Evolutionary conservation across 2,329 filamentous ascomycete genomes (phyloP), one percentile per base, ranked within the genome.

Genomic region (Gyromitra esculenta): DNA sequence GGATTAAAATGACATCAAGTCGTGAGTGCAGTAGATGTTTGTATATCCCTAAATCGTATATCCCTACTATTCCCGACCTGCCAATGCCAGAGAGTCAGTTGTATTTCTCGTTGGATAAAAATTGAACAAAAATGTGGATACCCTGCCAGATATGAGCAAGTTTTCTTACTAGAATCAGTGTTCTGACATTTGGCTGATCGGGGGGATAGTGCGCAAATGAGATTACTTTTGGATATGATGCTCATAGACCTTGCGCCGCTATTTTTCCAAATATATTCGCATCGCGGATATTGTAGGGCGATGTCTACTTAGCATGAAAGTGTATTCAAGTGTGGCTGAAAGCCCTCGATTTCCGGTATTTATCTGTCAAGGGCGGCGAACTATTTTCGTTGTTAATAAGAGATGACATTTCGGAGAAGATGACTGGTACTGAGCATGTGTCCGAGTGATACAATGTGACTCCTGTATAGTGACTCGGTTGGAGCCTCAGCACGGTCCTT

Each of bases 391-490:
- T 48, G n/a, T 13, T 13, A 15, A 1, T 9, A 45, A 5, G 15
- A 45, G n/a, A 21, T 21, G 18, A 7, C n/a, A 6, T 52, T 6
- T 52, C 8, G n/a, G 15, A 21, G 18, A 18, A n/a, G 48, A 18
- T 39, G 31, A 11, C 2, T 31, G 2, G 37, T 39, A 39, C 25
- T 18, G 18, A 35, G 13, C 18, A 39, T 59, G 37, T n/a, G 15
- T 37, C n/a, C 31, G 54, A 39, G 54, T 59, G 54, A 39, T 59
- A 59, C 21, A 11, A 37, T 39, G 37, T 59, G 54, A 59, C 7
- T 15, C 9, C 31, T 37, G 1, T 9, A 21, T 3, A 13, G 25
- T 31, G 18, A 37, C 21, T 56, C 5, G n/a, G 48, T n/a, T 52
- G 4, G 31, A 31, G 5, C 7, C 48, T 25, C 15, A 31, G 11